Percentiles rank a stretch among this genome's conserved stretches.
Evolutionary conservation across 305 asterid genomes (phyloP).

Genomic region (Andrographis paniculata): DNA sequence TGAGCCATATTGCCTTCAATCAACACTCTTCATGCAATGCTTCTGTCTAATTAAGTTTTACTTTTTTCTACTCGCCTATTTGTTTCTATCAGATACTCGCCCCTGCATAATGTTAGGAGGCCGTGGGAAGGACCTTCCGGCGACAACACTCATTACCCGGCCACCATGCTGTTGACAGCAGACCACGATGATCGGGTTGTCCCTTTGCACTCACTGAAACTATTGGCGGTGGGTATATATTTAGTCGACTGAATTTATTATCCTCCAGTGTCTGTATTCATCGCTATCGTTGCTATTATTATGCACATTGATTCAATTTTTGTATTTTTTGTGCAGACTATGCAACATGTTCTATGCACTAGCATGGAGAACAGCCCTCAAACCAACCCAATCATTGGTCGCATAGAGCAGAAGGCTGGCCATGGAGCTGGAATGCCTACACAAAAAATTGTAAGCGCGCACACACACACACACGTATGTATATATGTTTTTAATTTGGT

Average conservation of each 20-base stretch:
- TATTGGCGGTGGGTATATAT: constrained; percentile 65
- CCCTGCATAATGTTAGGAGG: constrained; percentile 82
- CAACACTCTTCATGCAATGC: too few species aligned
- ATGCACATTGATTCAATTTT: background rate
- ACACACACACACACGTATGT: background rate
- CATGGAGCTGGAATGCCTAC: constrained; percentile 93
- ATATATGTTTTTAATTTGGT: background rate
- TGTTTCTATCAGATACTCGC: constrained; percentile 56
- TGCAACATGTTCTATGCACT: constrained; percentile 74
- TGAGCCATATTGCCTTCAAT: constrained; percentile 46
- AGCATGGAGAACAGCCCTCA: constrained; percentile 63
- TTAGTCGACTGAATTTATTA: constrained; percentile 1
- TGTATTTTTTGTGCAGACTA: constrained; percentile 32
- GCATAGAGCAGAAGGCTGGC: constrained; percentile 80
- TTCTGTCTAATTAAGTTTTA: too few species aligned
- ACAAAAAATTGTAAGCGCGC: constrained; percentile 51
- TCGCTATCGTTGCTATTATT: background rate
- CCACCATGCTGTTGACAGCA: constrained; percentile 85
- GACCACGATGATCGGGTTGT: constrained; percentile 97
- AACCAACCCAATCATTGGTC: constrained; percentile 68
- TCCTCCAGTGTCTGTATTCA: background rate
- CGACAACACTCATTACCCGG: constrained; percentile 54
- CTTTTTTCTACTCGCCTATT: too few species aligned
- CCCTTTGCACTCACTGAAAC: constrained; percentile 84
- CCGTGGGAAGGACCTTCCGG: constrained; percentile 67